Base-by-base conservation (phyloP, 2,329 filamentous ascomycete genomes). In the Sclerotiophoma versabilis region DNA sequence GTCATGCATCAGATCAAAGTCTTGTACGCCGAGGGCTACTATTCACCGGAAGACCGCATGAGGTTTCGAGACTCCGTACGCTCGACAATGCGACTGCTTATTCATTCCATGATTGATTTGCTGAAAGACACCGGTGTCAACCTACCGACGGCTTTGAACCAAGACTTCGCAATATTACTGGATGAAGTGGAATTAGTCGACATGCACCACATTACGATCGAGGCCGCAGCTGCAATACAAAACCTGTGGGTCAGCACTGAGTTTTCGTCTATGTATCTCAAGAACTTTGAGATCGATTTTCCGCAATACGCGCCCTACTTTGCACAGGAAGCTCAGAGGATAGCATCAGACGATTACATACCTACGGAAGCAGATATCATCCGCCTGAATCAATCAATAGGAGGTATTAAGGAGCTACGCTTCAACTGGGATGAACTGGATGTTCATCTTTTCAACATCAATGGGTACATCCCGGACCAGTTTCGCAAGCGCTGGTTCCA, bases 1-100 rank as follows among this genome's bases (percentile, higher is more conserved):
- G 66, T 74, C 34, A 73, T 73, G 69, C 65, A 70, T 27, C 72
- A 74, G 48, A 70, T 74, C 58, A 73, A 73, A 30, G 67, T 69
- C 19, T 54, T 73, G 7, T 73, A 72, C 27, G 68, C 68, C n/a
- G 67, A 71, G 29, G 70, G 70, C 10, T 73, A 73, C 38, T 69
- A 72, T 30, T 60, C 70, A 1, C 51, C 52, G 22, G 63, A 70
- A 41, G 69, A 73, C 29, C 70, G 71, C n/a, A 58, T 64, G 37
- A 59, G 56, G 8, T 70, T 69, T 42, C 61, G 60, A 26, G 53
- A 59, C 37, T 64, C 63, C 17, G 62, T 73, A 8, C 66, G 63
- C 32, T 69, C 70, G n/a, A 72, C 68, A 1, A 38, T 72, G 11
- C 63, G 69, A 14, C 47, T 72, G 2, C 64, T 73, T 20, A 66